Conservation (phyloP, 2,329 filamentous ascomycete genomes). For the Fusarium mundagurra region DNA sequence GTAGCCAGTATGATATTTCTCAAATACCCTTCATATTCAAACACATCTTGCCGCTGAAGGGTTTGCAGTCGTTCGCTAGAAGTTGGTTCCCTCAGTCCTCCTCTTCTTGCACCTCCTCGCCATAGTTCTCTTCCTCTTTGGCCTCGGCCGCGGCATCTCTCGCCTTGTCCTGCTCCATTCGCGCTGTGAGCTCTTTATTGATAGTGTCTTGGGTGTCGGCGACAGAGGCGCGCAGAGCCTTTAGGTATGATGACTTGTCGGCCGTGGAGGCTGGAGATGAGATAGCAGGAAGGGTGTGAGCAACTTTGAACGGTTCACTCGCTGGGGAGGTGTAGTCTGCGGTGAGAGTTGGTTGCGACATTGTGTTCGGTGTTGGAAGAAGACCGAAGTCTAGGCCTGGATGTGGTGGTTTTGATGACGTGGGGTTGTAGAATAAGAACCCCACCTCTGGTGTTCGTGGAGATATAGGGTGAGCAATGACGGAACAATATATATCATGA, state of each 20-base stretch:
- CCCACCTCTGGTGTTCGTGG: slow-evolving; percentile 1
- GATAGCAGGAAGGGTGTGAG: slow-evolving; percentile 50
- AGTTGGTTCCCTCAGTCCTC: slow-evolving; percentile 48
- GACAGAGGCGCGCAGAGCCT: slow-evolving; percentile 66
- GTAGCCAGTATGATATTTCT: slow-evolving; percentile 39
- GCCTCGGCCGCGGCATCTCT: slow-evolving; percentile 61
- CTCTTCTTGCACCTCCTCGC: slow-evolving; percentile 81
- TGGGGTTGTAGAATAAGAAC: slow-evolving; percentile 32
- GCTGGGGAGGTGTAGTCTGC: slow-evolving; percentile 65
- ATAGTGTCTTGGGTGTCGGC: slow-evolving; percentile 69
- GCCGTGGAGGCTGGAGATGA: slow-evolving; percentile 48
- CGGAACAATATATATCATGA: not conserved
- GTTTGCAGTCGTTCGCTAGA: not conserved
- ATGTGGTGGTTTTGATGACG: slow-evolving; percentile 21
- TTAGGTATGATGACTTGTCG: slow-evolving; percentile 69
- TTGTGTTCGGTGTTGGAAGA: not conserved
- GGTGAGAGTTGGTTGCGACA: slow-evolving; percentile 38
- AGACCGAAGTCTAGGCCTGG: not conserved
- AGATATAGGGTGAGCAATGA: slow-evolving; percentile 1
- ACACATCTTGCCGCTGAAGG: slow-evolving; percentile 16
- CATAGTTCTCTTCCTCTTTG: slow-evolving; percentile 81
- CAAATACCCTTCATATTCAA: slow-evolving; percentile 37
- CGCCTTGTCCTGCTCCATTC: slow-evolving; percentile 78
- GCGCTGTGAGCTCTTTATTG: slow-evolving; percentile 75
- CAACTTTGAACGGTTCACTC: slow-evolving; percentile 58